Conservation (phyloP, 2,329 filamentous ascomycete genomes). For the Sarocladium strictum region DNA sequence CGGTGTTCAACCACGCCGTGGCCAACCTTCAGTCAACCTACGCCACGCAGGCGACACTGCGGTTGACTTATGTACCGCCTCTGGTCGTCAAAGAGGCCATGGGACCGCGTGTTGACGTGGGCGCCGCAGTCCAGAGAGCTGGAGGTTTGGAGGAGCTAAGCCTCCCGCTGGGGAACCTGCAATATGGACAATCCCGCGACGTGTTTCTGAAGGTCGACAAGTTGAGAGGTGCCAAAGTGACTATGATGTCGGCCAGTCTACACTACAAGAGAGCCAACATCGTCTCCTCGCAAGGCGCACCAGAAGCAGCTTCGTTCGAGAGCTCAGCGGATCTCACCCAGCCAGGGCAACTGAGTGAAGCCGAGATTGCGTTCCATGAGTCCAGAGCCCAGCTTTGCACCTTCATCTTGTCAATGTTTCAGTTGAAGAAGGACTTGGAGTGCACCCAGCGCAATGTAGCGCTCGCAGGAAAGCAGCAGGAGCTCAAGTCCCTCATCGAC, state of each 20-base stretch:
- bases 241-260: slow-evolving; percentile 27
- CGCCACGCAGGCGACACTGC: slow-evolving; percentile 40
- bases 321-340: background rate
- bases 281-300: background rate
- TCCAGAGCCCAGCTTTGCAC: slow-evolving; percentile 43
- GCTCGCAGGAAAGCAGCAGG: slow-evolving; percentile 11
- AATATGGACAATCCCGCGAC: slow-evolving; percentile 56
- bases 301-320: background rate
- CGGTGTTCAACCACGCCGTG: slow-evolving; percentile 56
- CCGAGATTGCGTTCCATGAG: slow-evolving; percentile 43
- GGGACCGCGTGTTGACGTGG: slow-evolving; percentile 31
- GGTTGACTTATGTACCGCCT: slow-evolving; percentile 30
- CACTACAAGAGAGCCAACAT: slow-evolving; percentile 18
- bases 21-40: slow-evolving; percentile 56
- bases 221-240: slow-evolving; percentile 11
- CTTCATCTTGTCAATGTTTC: slow-evolving; percentile 39
- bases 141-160: slow-evolving; percentile 23
- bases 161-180: slow-evolving; percentile 44
- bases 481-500: slow-evolving; percentile 25
- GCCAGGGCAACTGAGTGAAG: slow-evolving; percentile 5
- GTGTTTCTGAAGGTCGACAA: slow-evolving; percentile 37
- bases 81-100: slow-evolving; percentile 33
- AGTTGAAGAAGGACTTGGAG: slow-evolving; percentile 29
- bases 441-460: background rate
- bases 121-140: slow-evolving; percentile 13